Conservation (phyloP, 1,284 basidiomycete genomes). For the Golubevia pallescens region DNA sequence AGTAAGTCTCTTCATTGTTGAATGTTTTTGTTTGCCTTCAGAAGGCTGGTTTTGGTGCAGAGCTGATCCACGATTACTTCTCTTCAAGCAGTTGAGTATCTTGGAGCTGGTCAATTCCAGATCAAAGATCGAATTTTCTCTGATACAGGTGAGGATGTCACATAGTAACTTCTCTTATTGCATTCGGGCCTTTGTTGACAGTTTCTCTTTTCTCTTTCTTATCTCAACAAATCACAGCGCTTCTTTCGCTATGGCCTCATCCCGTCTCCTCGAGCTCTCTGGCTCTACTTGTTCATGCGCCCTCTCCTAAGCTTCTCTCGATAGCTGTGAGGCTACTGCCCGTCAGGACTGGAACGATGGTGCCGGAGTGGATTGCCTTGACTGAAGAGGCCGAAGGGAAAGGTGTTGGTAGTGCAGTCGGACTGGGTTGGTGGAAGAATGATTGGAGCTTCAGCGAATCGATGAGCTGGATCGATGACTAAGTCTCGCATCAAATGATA, state of each 20-base stretch:
- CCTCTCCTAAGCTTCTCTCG: slow-evolving; percentile 17
- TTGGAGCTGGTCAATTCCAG: slow-evolving; percentile 16
- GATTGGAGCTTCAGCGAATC: neutral
- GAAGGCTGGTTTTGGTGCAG: no score
- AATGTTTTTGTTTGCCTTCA: no score
- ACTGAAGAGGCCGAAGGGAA: slow-evolving; percentile 19
- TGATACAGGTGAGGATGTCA: slow-evolving; percentile 10
- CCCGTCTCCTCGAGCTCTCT: neutral
- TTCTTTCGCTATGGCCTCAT: neutral
- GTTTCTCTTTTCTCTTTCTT: slow-evolving; percentile 1
- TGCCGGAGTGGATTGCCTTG: slow-evolving; percentile 34
- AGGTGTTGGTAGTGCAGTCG: slow-evolving; percentile 10
- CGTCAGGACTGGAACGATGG: slow-evolving; percentile 27
- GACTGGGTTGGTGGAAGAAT: neutral
- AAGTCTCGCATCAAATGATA: neutral
- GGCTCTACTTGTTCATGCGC: slow-evolving; percentile 20
- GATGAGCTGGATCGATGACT: neutral
- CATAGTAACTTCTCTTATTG: slow-evolving; percentile 19
- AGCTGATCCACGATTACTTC: no score
- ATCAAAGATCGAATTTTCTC: slow-evolving; percentile 24
- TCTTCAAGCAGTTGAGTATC: slow-evolving; percentile 14
- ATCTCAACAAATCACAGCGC: no score
- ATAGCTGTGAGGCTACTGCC: slow-evolving; percentile 29
- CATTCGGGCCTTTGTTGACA: neutral
- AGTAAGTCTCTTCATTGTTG: no score